Evolutionary conservation across 1,284 basidiomycete species (phyloP).

Genomic region (Somion occarium): DNA sequence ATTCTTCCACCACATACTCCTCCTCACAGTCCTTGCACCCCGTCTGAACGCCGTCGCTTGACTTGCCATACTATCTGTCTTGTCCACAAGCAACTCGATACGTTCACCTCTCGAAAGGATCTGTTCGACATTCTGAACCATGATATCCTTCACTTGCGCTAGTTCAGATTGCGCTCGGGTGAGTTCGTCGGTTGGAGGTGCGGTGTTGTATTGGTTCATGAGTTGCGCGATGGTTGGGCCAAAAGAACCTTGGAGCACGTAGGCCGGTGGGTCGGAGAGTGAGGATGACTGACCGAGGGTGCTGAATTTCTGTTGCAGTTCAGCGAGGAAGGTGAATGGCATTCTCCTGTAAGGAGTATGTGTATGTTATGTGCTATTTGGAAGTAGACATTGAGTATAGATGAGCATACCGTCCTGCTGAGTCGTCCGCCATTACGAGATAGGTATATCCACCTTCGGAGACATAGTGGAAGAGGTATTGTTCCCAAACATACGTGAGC

Average conservation of each 20-base stretch:
- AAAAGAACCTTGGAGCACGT: constrained; percentile 69
- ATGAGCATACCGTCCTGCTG: constrained; percentile 68
- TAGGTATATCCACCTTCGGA: constrained; percentile 84
- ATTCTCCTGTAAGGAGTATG: constrained; percentile 53
- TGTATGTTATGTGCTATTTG: background rate
- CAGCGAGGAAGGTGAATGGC: constrained; percentile 91
- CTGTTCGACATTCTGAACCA: constrained; percentile 96
- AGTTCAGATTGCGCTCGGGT: constrained; percentile 88
- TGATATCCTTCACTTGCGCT: constrained; percentile 93
- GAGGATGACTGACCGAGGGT: constrained; percentile 51
- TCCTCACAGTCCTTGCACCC: constrained; percentile 80
- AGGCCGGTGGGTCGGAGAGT: constrained; percentile 45
- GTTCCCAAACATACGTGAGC: constrained; percentile 94
- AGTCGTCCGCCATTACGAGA: constrained; percentile 92
- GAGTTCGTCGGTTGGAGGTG: constrained; percentile 90
- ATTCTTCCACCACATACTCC: constrained; percentile 98
- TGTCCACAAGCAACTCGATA: constrained; percentile 94
- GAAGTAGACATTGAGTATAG: background rate
- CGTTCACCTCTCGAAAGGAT: constrained; percentile 93
- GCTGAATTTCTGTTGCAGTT: constrained; percentile 83
- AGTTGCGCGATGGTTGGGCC: constrained; percentile 63
- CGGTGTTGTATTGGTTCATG: constrained; percentile 84
- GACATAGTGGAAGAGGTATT: constrained; percentile 95
- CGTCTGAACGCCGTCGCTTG: constrained; percentile 96
- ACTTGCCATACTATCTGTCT: constrained; percentile 93